phyloP scores from a whole-genome alignment of 208 protist species.

The Leishmania arabica region DNA sequence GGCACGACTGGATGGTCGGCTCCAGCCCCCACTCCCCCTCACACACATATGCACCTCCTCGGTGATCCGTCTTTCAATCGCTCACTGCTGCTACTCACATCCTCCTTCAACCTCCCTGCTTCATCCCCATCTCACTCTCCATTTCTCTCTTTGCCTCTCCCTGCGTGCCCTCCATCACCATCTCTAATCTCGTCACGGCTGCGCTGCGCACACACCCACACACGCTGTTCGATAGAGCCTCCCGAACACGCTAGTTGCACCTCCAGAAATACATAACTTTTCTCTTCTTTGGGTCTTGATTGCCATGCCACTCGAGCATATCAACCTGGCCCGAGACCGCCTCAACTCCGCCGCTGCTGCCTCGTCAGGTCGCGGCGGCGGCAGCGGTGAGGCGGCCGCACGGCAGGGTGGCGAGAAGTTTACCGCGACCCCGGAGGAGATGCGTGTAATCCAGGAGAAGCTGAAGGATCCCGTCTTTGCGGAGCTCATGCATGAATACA shows the following conservation, averaged over 20 bases:
- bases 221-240: background rate
- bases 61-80: background rate
- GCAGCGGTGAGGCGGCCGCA: constrained; percentile 3
- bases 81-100: background rate
- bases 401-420: constrained; percentile 35
- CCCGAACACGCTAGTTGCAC: background rate
- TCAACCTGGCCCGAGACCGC: constrained; percentile 45
- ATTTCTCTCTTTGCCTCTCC: background rate
- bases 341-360: background rate
- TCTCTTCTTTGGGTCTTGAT: background rate
- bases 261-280: background rate
- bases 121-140: background rate
- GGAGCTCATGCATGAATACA: constrained; percentile 89
- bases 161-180: background rate
- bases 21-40: too few species aligned
- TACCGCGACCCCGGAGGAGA: constrained; percentile 73
- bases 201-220: background rate
- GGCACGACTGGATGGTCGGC: too few species aligned
- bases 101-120: background rate
- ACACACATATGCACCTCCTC: background rate
- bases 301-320: constrained; percentile 64
- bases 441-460: constrained; percentile 73
- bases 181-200: background rate
- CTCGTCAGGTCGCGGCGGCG: background rate
- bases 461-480: constrained; percentile 93